Evolutionary conservation across 1,139 yeast genomes (phyloP), one percentile per base, ranked within the genome.

Genomic region (Yamadazyma songkhlaensis): DNA sequence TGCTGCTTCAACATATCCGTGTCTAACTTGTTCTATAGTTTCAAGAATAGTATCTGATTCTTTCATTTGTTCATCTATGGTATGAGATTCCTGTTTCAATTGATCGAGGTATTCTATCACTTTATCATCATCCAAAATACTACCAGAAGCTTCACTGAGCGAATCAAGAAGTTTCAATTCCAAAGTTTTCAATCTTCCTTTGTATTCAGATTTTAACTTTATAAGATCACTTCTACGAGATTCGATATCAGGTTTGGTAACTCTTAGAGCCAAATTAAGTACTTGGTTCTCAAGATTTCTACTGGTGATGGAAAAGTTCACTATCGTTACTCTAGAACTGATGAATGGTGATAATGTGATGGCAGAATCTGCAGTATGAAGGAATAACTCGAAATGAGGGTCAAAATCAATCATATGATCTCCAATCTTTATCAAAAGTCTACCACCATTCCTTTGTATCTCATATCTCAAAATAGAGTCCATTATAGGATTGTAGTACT

Each of bases 291-390:
- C 82, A 39, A 90, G 64, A 37, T 84, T 81, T 33, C 79, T 76
- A 34, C 74, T 65, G 0, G 96, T 85, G 15, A 85, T 64, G 0
- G 92, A 73, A 57, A 84, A 90, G 56, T 87, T 88, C 20, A 87
- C 69, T 6, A 81, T 50, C 1, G 80, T 64, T 6, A 85, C 75
- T 44, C 95, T 66, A 13, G 90, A 71, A 7, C 72, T 54, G 10
- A 88, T 69, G 52, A 76, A 83, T 3, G 84, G 67, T 0, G 83
- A 60, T 3, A 84, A 53, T 0, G 29, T 38, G 2, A 74, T 55
- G 2, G 68, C 58, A 0, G 84, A 67, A 52, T 86, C 89, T 32
- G 73, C 74, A 0, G 96, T 76, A 44, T 77, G 73, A 32, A 90
- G 57, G 30, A 67, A 74, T 35, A 92, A 49, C 41, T 66, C 67